These are phyloP conservation scores for Boechera stricta DNA, from an alignment of 345 rosid genomes.

Conservation along the genomic window DNA sequence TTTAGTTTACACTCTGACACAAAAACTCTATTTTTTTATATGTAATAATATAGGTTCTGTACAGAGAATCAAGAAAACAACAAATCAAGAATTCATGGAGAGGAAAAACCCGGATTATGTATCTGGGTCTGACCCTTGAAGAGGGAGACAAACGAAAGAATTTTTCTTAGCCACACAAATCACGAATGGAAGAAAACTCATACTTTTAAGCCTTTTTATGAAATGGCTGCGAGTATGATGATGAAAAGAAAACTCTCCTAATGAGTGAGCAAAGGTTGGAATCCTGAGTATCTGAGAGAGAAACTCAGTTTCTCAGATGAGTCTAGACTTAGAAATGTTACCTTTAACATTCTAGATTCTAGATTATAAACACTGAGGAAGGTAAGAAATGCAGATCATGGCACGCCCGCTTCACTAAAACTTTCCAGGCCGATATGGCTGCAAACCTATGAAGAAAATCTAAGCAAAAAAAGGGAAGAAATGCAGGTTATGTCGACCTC, in stretches of 20 bases:
- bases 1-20: slow-evolving; percentile 40
- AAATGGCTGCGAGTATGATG: slow-evolving; percentile 32
- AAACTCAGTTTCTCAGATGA: slow-evolving; percentile 49
- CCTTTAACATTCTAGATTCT: slow-evolving; percentile 63
- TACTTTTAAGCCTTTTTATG: slow-evolving; percentile 35
- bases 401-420: slow-evolving; percentile 71
- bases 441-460: slow-evolving; percentile 56
- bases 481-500: slow-evolving; percentile 44
- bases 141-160: slow-evolving; percentile 40
- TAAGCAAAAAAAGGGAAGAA: slow-evolving; percentile 33
- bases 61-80: slow-evolving; percentile 46
- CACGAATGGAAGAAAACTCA: slow-evolving; percentile 33
- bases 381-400: slow-evolving; percentile 66
- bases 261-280: slow-evolving; percentile 21
- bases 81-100: slow-evolving; percentile 46
- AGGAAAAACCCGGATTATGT: slow-evolving; percentile 38
- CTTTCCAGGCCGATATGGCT: slow-evolving; percentile 74
- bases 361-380: slow-evolving; percentile 40
- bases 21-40: slow-evolving; percentile 35
- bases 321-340: slow-evolving; percentile 73
- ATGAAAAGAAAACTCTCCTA: slow-evolving; percentile 32
- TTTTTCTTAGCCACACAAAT: slow-evolving; percentile 41
- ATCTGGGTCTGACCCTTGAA: slow-evolving; percentile 40
- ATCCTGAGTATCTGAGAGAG: slow-evolving; percentile 46
- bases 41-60: slow-evolving; percentile 47